phyloP scores from a whole-genome alignment of 2,329 filamentous ascomycete genomes.

The Hyphodiscus sp. region DNA sequence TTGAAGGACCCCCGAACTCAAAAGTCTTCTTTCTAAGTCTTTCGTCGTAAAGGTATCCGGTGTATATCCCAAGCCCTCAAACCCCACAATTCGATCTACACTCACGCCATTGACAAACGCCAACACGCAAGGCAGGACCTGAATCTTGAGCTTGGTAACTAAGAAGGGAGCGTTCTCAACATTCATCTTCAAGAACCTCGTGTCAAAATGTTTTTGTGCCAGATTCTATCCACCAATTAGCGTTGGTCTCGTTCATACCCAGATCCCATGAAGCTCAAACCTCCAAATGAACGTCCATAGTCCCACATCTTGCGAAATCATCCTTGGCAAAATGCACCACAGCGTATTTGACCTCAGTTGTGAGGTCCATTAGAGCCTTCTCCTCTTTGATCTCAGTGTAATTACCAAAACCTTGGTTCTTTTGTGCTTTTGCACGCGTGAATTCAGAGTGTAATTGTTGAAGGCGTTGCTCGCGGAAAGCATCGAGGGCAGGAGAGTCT shows the following conservation, averaged over 20 bases:
- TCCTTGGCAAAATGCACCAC: slow-evolving; percentile 37
- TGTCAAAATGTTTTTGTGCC: slow-evolving; percentile 51
- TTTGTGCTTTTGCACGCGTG: slow-evolving; percentile 43
- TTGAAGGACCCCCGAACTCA: slow-evolving; percentile 43
- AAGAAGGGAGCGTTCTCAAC: slow-evolving; percentile 55
- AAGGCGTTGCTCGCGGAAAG: slow-evolving; percentile 49
- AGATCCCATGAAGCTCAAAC: slow-evolving; percentile 7
- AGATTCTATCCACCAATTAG: slow-evolving; percentile 33
- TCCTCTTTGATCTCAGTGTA: slow-evolving; percentile 52
- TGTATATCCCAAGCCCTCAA: slow-evolving; percentile 49
- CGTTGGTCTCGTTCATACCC: background rate
- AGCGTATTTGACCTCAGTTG: slow-evolving; percentile 33
- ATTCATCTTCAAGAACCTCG: slow-evolving; percentile 50
- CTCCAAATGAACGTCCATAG: slow-evolving; percentile 36
- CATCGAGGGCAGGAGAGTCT: slow-evolving; percentile 45
- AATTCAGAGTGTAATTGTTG: slow-evolving; percentile 52
- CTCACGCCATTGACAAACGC: slow-evolving; percentile 49
- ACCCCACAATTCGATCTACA: slow-evolving; percentile 51
- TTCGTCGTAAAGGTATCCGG: slow-evolving; percentile 46
- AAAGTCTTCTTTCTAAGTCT: slow-evolving; percentile 46
- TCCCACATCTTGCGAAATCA: slow-evolving; percentile 35
- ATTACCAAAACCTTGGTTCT: slow-evolving; percentile 43
- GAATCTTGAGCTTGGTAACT: slow-evolving; percentile 49
- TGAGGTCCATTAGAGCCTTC: slow-evolving; percentile 46
- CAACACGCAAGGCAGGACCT: slow-evolving; percentile 53